Evolutionary conservation across 345 rosid species (phyloP).

Genomic region (Boechera divaricarpa): DNA sequence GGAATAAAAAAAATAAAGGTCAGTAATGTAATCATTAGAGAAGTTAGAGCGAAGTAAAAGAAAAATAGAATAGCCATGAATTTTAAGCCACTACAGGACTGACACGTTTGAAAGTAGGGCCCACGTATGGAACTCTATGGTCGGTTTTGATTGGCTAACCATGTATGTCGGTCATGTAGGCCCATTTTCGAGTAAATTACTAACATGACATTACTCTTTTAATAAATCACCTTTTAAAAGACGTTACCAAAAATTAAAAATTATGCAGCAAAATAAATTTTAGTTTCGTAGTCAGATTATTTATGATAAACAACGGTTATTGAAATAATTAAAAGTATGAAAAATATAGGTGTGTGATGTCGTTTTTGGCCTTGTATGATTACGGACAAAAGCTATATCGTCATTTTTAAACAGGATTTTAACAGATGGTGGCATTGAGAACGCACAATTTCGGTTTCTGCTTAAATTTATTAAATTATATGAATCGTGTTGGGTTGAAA

Average conservation of each 20-base stretch:
- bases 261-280: not conserved
- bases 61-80: not conserved
- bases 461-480: not conserved
- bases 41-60: not conserved
- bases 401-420: not conserved
- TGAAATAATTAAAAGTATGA: not conserved
- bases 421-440: conserved; percentile 5
- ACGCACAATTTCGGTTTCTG: conserved; percentile 10
- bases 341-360: not conserved
- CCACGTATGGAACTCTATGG: conserved; percentile 2
- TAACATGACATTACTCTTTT: not conserved
- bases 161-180: conserved; percentile 40
- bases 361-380: not conserved
- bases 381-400: not conserved
- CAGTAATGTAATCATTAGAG: not conserved
- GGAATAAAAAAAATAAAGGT: not conserved
- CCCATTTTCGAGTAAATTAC: not conserved
- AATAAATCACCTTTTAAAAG: not conserved
- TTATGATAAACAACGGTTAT: not conserved
- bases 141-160: conserved; percentile 28
- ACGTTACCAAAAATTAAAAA: not conserved
- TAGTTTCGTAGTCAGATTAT: not conserved
- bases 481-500: conserved; percentile 33
- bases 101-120: not conserved
- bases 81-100: not conserved